Evolutionary conservation across 768 basidiomycete species (phyloP).

Genomic region (Rhizopogon rudus): DNA sequence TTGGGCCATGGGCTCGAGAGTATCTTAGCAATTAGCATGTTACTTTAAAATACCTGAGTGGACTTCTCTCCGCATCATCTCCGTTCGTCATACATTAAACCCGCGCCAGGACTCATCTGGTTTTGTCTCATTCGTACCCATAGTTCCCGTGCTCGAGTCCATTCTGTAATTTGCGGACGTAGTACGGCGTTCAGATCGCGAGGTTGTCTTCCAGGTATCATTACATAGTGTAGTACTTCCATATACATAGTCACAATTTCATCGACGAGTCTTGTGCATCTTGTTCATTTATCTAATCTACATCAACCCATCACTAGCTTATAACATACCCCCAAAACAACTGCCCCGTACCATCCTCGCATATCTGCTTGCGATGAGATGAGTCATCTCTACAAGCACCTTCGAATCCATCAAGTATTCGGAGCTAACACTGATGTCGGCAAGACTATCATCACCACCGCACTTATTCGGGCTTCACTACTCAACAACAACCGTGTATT

Average conservation of each 20-base stretch:
- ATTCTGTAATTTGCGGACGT: constrained; percentile 10
- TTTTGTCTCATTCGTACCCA: constrained; percentile 16
- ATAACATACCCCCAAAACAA: too few species aligned
- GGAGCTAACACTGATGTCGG: constrained; percentile 97
- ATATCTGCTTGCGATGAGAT: constrained; percentile 33
- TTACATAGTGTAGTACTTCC: constrained; percentile 1
- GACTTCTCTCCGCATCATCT: background rate
- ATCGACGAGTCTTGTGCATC: background rate
- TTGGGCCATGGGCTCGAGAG: constrained; percentile 35
- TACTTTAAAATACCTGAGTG: background rate
- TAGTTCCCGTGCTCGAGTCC: constrained; percentile 5
- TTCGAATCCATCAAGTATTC: constrained; percentile 87
- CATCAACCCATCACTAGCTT: background rate
- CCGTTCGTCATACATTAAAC: constrained; percentile 3
- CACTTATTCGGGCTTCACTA: constrained; percentile 77
- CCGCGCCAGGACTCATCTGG: constrained; percentile 18
- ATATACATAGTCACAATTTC: background rate
- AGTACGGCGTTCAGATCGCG: constrained; percentile 15
- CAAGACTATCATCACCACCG: constrained; percentile 87
- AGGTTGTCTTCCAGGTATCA: background rate
- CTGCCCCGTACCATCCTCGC: too few species aligned
- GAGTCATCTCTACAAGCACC: constrained; percentile 80
- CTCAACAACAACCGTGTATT: constrained; percentile 45
- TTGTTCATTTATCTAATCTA: background rate
- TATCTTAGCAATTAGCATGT: constrained; percentile 18